Base-by-base conservation (phyloP, 2,329 filamentous ascomycete genomes). In the Aspergillus quadricinctus region DNA sequence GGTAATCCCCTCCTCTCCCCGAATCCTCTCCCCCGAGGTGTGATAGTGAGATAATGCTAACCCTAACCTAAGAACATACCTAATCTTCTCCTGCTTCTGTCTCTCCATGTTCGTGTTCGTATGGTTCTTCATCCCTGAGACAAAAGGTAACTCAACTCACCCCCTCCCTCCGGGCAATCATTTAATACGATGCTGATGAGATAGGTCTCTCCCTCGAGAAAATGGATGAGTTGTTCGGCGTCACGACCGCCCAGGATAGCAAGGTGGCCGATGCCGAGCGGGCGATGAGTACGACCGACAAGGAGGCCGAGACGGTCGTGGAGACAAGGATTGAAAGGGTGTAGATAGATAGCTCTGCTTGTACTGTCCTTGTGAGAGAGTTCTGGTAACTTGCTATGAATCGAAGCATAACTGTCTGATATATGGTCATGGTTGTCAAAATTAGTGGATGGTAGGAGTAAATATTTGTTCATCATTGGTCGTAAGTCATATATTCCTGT, bases 41-140 rank as follows among this genome's bases (percentile, higher is more conserved):
- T n/a, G n/a, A n/a, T n/a, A n/a, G n/a, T n/a, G 10, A 31, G 41
- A 58, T 23, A 25, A 23, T 76, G 21, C 60, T 69, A 25, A 69
- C 69, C 25, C 76, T 76, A n/a, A n/a, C 5, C 79, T 76, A 53
- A 85, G 83, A 29, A 86, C 86, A 28, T 90, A 88, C 72, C 81
- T 90, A 68, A 84, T 88, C 65, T 90, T 88, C 69, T 81, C 84
- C 9, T 80, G 72, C 53, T 89, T 89, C 71, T 86, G 85, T 69
- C 80, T 86, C 64, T 67, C 78, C 63, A 88, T 89, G 83, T 82
- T 83, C 59, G 60, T 86, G 53, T 88, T 87, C 66, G 83, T 85
- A 14, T 88, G 80, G 78, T 85, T 87, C 76, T 81, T 86, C 59
- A 80, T 88, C n/a, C 87, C 87, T 0, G 87, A 90, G 74, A 90